Evolutionary conservation across 2,329 filamentous ascomycete genomes (phyloP).

Genomic region (Colletotrichum zoysiae): DNA sequence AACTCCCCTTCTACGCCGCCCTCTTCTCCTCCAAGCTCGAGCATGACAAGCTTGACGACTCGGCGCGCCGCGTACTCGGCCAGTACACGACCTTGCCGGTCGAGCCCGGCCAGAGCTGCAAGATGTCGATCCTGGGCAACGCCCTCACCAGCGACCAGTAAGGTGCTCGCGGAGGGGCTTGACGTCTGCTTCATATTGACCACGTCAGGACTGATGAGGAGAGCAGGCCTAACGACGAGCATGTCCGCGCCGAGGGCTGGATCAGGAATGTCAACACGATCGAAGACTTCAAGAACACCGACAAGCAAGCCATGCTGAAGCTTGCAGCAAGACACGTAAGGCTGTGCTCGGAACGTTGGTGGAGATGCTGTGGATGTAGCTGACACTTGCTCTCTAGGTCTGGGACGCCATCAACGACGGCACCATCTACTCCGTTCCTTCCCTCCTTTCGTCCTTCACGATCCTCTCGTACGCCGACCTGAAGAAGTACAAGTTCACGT

Average conservation of each 20-base stretch:
- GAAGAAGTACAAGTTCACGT: constrained; percentile 98
- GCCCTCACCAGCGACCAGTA: constrained; percentile 88
- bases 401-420: constrained; percentile 98
- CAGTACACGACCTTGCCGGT: constrained; percentile 88
- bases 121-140: constrained; percentile 90
- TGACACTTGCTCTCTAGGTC: constrained; percentile 67
- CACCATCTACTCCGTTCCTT: constrained; percentile 94
- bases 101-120: constrained; percentile 80
- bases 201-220: constrained; percentile 46
- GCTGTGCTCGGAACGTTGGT: constrained; percentile 42
- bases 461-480: constrained; percentile 94
- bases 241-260: constrained; percentile 88
- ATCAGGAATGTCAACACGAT: constrained; percentile 97
- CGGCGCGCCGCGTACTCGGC: constrained; percentile 86
- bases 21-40: constrained; percentile 96
- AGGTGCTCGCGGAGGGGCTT: constrained; percentile 49
- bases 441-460: constrained; percentile 88
- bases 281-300: constrained; percentile 88
- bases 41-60: constrained; percentile 96
- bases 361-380: not conserved
- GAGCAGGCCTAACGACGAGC: constrained; percentile 74
- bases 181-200: constrained; percentile 41
- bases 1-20: constrained; percentile 93
- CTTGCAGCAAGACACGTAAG: constrained; percentile 82
- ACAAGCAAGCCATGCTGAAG: constrained; percentile 83